A percentile compares a stretch with the other conserved stretches of the same genome.
phyloP scores from a whole-genome alignment of 1,284 basidiomycete genomes.

The Ceratobasidium papillatum region DNA sequence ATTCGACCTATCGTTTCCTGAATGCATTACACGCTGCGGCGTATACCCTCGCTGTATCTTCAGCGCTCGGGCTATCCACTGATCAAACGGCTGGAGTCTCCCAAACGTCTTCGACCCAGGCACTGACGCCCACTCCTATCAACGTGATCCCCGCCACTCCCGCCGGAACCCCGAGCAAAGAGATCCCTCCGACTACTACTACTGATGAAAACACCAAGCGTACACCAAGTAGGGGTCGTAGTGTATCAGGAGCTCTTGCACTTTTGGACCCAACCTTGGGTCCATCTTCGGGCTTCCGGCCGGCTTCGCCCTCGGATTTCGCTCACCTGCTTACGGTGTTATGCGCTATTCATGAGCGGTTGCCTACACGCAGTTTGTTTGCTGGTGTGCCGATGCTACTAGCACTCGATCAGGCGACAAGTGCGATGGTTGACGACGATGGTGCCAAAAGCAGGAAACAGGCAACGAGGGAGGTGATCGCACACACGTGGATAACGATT shows the following conservation, averaged over 20 bases:
- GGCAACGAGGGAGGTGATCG: constrained; percentile 71
- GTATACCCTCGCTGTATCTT: constrained; percentile 78
- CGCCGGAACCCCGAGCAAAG: constrained; percentile 46
- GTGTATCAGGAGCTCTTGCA: constrained; percentile 50
- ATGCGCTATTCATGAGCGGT: constrained; percentile 68
- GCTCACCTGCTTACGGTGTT: constrained; percentile 77
- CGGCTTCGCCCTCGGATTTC: constrained; percentile 76
- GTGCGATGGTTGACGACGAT: constrained; percentile 54
- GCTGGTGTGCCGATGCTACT: constrained; percentile 87
- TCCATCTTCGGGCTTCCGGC: constrained; percentile 47
- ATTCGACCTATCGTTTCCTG: constrained; percentile 72
- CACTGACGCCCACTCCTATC: constrained; percentile 51
- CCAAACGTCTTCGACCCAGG: constrained; percentile 44
- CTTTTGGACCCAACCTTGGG: constrained; percentile 47
- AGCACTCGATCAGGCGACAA: constrained; percentile 70
- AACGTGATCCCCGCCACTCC: constrained; percentile 56
- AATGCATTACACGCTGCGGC: constrained; percentile 80
- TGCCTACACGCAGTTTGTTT: constrained; percentile 77
- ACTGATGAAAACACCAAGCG: constrained; percentile 39
- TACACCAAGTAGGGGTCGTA: constrained; percentile 42
- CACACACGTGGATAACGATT: constrained; percentile 71
- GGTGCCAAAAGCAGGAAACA: constrained; percentile 61
- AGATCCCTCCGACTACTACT: constrained; percentile 25
- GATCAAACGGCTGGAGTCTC: constrained; percentile 54
- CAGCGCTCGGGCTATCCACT: constrained; percentile 62